These are phyloP conservation scores for Asparagopsis taxiformis DNA, from an alignment of 31 red algal genomes.

Conservation along the genomic window DNA sequence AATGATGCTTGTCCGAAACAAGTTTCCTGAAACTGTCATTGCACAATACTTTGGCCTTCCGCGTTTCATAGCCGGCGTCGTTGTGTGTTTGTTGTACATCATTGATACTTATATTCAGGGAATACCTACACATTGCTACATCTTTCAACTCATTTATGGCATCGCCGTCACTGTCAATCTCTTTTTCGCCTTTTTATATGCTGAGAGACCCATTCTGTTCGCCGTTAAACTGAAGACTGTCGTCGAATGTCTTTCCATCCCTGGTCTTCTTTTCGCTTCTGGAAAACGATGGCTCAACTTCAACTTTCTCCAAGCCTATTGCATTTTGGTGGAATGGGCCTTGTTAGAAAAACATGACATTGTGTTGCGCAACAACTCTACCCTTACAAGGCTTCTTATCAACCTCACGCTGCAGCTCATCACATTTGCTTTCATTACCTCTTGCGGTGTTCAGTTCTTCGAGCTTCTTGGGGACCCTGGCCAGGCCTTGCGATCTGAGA, in stretches of 20 bases:
- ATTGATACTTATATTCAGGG: too few species aligned
- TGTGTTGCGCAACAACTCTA: conserved; percentile 55
- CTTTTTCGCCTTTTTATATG: conserved; percentile 50
- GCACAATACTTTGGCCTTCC: conserved; percentile 60
- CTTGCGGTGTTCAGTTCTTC: conserved; percentile 67
- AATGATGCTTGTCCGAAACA: conserved; percentile 36
- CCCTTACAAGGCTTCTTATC: conserved; percentile 56
- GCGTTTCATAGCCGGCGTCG: conserved; percentile 35
- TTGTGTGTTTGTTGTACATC: too few species aligned
- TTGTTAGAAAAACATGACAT: conserved; percentile 70
- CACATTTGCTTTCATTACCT: conserved; percentile 72
- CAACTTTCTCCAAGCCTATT: conserved; percentile 83
- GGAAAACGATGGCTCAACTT: conserved; percentile 72
- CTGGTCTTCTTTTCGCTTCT: conserved; percentile 55
- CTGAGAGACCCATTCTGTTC: conserved; percentile 59
- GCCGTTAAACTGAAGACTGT: conserved; percentile 69
- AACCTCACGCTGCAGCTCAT: conserved; percentile 70
- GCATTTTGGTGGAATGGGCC: conserved; percentile 63
- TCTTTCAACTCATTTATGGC: conserved; percentile 66
- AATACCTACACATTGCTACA: too few species aligned
- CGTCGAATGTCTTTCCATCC: conserved; percentile 69
- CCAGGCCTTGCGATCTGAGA: conserved; percentile 59
- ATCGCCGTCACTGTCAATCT: conserved; percentile 46
- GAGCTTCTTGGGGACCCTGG: conserved; percentile 76
- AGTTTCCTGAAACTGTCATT: conserved; percentile 37